phyloP scores from a whole-genome alignment of 257 asterid genomes.

The Plectranthus barbatus region DNA sequence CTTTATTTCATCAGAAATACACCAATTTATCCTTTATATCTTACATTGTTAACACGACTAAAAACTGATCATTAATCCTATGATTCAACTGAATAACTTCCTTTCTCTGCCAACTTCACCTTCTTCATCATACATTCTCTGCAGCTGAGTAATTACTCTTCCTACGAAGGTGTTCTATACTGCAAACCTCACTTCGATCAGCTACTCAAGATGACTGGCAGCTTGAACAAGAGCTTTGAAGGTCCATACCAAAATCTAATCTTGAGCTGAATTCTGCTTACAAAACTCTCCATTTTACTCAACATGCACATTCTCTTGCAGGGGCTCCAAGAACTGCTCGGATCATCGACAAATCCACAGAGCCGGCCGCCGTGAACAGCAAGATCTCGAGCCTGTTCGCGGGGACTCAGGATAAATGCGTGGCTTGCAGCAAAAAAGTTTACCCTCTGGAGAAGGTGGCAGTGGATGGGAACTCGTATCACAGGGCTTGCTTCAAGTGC shows the following conservation, averaged over 20 bases:
- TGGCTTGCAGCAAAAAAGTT: constrained; percentile 63
- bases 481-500: constrained; percentile 67
- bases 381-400: constrained; percentile 55
- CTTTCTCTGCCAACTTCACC: too few species aligned
- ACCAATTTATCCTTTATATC: too few species aligned
- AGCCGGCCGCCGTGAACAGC: constrained; percentile 32
- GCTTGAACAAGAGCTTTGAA: constrained; percentile 82
- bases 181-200: constrained; percentile 88
- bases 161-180: constrained; percentile 75
- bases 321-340: constrained; percentile 55
- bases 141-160: constrained; percentile 67
- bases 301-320: constrained; percentile 2
- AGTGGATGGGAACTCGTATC: constrained; percentile 68
- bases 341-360: constrained; percentile 35
- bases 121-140: neutral
- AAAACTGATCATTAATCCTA: too few species aligned
- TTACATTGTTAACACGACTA: too few species aligned
- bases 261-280: neutral
- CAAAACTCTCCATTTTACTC: neutral
- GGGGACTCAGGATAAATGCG: constrained; percentile 76
- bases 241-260: constrained; percentile 27
- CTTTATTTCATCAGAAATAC: too few species aligned
- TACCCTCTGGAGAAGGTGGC: constrained; percentile 83
- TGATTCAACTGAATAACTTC: too few species aligned
- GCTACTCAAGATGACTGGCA: constrained; percentile 79